A percentile compares a stretch with the other conserved stretches of the same genome.
These are phyloP conservation scores for Leccinum subgranulosum DNA, from an alignment of 768 basidiomycete genomes.

Conservation along the genomic window DNA sequence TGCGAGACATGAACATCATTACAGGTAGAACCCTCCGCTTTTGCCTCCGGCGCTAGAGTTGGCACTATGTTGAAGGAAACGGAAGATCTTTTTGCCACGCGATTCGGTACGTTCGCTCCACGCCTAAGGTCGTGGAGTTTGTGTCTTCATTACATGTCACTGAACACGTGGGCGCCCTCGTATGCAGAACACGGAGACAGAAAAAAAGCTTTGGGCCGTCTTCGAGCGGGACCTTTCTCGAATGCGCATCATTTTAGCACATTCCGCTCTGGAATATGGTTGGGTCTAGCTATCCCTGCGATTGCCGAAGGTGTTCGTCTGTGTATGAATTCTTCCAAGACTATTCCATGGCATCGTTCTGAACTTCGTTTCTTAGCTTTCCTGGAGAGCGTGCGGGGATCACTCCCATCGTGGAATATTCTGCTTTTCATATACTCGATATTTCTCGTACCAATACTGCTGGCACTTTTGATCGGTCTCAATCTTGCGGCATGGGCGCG, in stretches of 20 bases:
- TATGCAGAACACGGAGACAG: constrained; percentile 59
- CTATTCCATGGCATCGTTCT: neutral
- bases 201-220: constrained; percentile 68
- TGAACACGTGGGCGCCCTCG: neutral
- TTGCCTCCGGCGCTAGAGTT: constrained; percentile 61
- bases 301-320: constrained; percentile 65
- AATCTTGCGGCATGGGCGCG: constrained; percentile 78
- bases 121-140: neutral
- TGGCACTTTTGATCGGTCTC: constrained; percentile 72
- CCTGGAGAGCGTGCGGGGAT: constrained; percentile 43
- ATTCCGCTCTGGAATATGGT: constrained; percentile 67
- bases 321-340: constrained; percentile 18
- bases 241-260: constrained; percentile 73
- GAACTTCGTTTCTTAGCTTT: constrained; percentile 42
- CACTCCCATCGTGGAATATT: constrained; percentile 66
- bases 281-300: constrained; percentile 74
- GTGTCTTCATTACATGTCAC: neutral
- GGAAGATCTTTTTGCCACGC: constrained; percentile 71
- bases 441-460: constrained; percentile 69
- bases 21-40: constrained; percentile 65
- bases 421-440: constrained; percentile 77
- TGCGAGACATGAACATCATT: neutral
- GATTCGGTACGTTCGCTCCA: constrained; percentile 59
- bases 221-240: constrained; percentile 51
- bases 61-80: constrained; percentile 67